phyloP scores from a whole-genome alignment of 208 protist species.

The Vickermania ingenoplastis region DNA sequence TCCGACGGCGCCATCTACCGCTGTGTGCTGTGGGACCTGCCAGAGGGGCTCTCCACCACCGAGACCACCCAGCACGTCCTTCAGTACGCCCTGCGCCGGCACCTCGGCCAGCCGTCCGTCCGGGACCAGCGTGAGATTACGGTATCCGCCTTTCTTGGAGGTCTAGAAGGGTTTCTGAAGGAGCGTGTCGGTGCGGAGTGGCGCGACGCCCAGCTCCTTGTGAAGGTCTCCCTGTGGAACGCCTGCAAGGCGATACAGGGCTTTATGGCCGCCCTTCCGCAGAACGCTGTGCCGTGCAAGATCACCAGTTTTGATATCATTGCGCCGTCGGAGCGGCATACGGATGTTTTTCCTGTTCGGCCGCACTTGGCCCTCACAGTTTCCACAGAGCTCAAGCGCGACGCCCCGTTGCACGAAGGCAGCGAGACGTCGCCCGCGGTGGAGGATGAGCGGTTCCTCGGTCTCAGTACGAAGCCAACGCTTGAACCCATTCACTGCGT shows the following conservation, averaged over 20 bases:
- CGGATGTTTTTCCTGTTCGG: constrained; percentile 61
- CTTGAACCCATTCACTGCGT: constrained; percentile 76
- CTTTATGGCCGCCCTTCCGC: constrained; percentile 52
- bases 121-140: constrained; percentile 1
- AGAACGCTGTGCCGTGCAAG: constrained; percentile 58
- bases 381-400: constrained; percentile 23
- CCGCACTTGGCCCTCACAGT: constrained; percentile 75
- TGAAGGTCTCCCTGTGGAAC: constrained; percentile 47
- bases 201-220: constrained; percentile 47
- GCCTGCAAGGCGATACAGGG: constrained; percentile 46
- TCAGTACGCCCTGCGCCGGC: constrained; percentile 46
- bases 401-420: not conserved
- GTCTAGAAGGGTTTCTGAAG: constrained; percentile 45
- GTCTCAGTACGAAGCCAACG: constrained; percentile 40
- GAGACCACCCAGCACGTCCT: constrained; percentile 46
- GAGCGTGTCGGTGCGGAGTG: constrained; percentile 72
- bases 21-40: constrained; percentile 69
- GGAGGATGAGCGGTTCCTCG: constrained; percentile 28
- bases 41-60: constrained; percentile 45
- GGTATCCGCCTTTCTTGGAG: constrained; percentile 45
- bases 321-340: constrained; percentile 49
- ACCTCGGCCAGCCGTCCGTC: constrained; percentile 12
- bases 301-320: constrained; percentile 70
- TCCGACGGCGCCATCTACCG: constrained; percentile 77
- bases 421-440: constrained; percentile 7